Evolutionary conservation across 208 protist species (phyloP).

Genomic region (Trypanosomatidae sp.): DNA sequence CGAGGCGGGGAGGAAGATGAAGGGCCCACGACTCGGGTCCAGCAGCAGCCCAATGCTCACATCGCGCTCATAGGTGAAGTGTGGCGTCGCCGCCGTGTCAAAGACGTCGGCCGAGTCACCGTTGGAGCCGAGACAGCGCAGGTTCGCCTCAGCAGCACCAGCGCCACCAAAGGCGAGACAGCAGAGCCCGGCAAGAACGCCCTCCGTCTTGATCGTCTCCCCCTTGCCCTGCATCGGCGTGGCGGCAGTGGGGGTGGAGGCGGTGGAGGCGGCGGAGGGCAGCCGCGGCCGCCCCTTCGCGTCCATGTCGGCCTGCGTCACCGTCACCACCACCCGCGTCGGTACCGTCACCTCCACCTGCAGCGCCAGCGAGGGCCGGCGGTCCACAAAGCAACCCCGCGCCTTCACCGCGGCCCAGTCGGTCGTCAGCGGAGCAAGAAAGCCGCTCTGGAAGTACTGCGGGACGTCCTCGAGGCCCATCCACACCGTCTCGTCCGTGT

Average conservation of each 20-base stretch:
- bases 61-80: conserved; percentile 43
- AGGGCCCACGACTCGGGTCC: conserved; percentile 42
- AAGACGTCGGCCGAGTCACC: conserved; percentile 23
- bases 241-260: too few relatives aligned
- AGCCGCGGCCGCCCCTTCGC: too few relatives aligned
- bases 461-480: conserved; percentile 60
- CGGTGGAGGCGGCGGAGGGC: too few relatives aligned
- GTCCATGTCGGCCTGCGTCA: conserved; percentile 29
- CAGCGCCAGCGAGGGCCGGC: conserved; percentile 40
- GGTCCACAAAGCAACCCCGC: conserved; percentile 33
- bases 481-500: conserved; percentile 34
- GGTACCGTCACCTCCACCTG: conserved; percentile 39
- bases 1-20: conserved; percentile 38
- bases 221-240: too few relatives aligned
- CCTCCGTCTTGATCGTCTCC: background rate
- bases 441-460: conserved; percentile 63
- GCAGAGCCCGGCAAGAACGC: too few relatives aligned
- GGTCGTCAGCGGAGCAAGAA: conserved; percentile 29
- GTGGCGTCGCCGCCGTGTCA: conserved; percentile 11
- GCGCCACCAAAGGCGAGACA: too few relatives aligned
- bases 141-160: too few relatives aligned
- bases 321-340: conserved; percentile 31
- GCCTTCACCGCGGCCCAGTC: conserved; percentile 34
- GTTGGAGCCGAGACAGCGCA: too few relatives aligned
- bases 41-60: conserved; percentile 33